Conservation (phyloP, 257 asterid genomes). For the Solanum medicagineum region DNA sequence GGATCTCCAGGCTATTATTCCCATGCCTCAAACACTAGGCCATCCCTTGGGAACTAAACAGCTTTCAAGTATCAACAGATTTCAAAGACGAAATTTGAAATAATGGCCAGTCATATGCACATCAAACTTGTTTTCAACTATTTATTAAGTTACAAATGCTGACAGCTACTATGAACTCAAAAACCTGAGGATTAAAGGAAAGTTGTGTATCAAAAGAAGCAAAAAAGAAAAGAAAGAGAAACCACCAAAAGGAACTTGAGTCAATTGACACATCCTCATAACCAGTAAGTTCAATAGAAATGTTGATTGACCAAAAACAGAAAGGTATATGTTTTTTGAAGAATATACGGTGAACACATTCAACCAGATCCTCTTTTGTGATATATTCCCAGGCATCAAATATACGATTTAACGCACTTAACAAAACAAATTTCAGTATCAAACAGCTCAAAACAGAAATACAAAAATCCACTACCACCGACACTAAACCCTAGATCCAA, state of each 20-base stretch:
- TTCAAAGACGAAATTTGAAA: not conserved
- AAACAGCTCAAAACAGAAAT: not conserved
- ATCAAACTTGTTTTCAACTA: not conserved
- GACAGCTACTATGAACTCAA: not conserved
- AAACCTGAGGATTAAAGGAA: not conserved
- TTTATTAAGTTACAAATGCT: not conserved
- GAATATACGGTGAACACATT: not conserved
- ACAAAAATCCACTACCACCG: not conserved
- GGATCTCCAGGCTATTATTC: not conserved
- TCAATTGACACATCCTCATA: not conserved
- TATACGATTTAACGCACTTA: not conserved
- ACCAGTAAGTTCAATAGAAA: not conserved
- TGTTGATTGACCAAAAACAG: not conserved
- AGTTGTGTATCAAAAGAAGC: not conserved
- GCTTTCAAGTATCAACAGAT: not conserved
- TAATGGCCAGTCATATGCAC: not conserved
- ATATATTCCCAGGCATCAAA: not conserved
- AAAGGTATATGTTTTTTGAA: not conserved
- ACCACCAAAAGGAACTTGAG: not conserved
- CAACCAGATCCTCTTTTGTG: not conserved
- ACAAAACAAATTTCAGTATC: not conserved
- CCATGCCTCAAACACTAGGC: not conserved
- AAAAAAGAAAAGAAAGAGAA: not conserved
- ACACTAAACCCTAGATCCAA: conserved; percentile 24
- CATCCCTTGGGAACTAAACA: not conserved